A percentile compares a stretch with the other conserved stretches of the same genome.
phyloP scores from a whole-genome alignment of 2,329 filamentous ascomycete species.

The Fusarium sp. region DNA sequence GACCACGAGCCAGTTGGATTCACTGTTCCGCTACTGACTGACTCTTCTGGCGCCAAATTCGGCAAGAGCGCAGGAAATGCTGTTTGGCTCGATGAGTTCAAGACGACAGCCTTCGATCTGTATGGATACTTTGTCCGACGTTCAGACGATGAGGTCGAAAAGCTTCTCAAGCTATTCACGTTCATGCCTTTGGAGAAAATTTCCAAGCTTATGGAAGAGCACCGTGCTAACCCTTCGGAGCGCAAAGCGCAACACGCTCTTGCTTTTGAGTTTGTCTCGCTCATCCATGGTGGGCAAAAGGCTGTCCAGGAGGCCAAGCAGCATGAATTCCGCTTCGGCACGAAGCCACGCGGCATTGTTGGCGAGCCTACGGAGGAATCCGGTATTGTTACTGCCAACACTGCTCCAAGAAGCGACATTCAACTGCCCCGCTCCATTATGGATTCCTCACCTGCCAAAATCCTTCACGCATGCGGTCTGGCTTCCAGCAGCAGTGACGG shows the following conservation, averaged over 20 bases:
- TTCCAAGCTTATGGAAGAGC: conserved; percentile 72
- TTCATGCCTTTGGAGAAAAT: conserved; percentile 83
- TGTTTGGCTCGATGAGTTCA: conserved; percentile 86
- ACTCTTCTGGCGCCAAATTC: conserved; percentile 87
- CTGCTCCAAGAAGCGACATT: conserved; percentile 65
- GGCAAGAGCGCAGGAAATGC: conserved; percentile 96
- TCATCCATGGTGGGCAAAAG: conserved; percentile 77
- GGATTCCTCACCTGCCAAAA: conserved; percentile 65
- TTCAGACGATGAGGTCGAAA: conserved; percentile 83
- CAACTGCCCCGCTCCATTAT: conserved; percentile 70
- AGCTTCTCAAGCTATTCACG: conserved; percentile 88
- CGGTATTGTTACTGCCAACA: conserved; percentile 57
- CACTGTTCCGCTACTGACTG: conserved; percentile 90
- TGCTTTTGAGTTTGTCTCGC: conserved; percentile 82
- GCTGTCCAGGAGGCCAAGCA: conserved; percentile 71
- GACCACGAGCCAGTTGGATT: conserved; percentile 79
- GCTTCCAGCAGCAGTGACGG: conserved; percentile 67
- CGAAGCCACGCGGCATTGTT: conserved; percentile 46
- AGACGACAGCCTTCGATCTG: conserved; percentile 86
- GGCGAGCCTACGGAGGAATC: conserved; percentile 47
- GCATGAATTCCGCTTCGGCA: conserved; percentile 63
- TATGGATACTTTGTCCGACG: conserved; percentile 91
- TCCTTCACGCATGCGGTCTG: conserved; percentile 71
- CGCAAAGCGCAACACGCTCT: conserved; percentile 85
- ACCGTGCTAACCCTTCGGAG: conserved; percentile 74